phyloP scores from a whole-genome alignment of 805 yeast genomes.

The Cyberlindnera sargentensis region DNA sequence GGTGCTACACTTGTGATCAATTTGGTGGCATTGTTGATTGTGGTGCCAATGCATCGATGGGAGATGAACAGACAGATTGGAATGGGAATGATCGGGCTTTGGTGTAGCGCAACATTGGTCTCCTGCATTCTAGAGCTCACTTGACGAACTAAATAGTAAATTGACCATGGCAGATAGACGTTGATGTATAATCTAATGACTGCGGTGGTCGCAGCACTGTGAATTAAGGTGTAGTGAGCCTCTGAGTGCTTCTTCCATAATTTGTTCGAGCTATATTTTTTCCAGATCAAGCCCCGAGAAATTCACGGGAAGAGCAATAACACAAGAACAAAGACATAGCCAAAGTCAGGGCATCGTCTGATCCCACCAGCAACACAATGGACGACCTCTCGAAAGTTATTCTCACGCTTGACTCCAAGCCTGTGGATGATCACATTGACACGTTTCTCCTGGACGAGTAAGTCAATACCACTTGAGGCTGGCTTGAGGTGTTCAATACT shows the following conservation, averaged over 20 bases:
- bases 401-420: constrained; percentile 18
- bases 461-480: not conserved
- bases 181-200: too few species aligned
- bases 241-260: too few species aligned
- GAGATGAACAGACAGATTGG: constrained; percentile 37
- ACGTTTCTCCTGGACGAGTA: constrained; percentile 20
- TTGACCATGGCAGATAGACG: not conserved
- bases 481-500: not conserved
- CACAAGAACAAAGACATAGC: too few species aligned
- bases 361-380: not conserved
- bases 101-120: constrained; percentile 18
- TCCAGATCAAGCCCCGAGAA: too few species aligned
- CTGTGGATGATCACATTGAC: constrained; percentile 21
- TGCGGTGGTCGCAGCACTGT: too few species aligned
- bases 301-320: too few species aligned
- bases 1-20: constrained; percentile 34
- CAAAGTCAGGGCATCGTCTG: too few species aligned
- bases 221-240: too few species aligned
- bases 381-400: constrained; percentile 11
- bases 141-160: not conserved
- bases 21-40: constrained; percentile 30
- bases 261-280: too few species aligned
- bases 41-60: constrained; percentile 43
- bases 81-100: constrained; percentile 18
- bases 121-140: constrained; percentile 18